Evolutionary conservation across 306 rosid species (phyloP), one percentile per base, ranked within the genome.

Genomic region (Erythrophleum fordii): DNA sequence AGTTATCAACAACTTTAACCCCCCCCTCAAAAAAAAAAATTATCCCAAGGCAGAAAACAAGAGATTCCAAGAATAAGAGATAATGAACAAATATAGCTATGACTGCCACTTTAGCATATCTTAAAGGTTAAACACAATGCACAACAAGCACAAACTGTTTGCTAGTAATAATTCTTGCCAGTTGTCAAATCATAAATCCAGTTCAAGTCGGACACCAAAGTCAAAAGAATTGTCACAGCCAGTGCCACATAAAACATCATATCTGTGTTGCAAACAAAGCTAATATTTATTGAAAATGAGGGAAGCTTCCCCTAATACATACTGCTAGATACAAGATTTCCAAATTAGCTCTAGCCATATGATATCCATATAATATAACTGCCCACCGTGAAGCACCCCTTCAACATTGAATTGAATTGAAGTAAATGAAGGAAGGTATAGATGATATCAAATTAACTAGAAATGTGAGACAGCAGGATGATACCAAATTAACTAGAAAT

Each of bases 41-140:
- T 1, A 31, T 23, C 56, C 74, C 55, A 6, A 46, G 41, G 12
- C 11, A 69, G 39, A 44, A 23, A 69, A 44, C 18, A 69, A 14
- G 12, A 42, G 20, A 23, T 13, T 16, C 25, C 23, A 46, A 14
- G 29, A 8, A 26, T 16, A 45, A 69, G 56, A 31, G 52, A 26
- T 8, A 16, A 16, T 16, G 66, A 60, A 61, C 70, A 58, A 3
- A 42, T 44, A 11, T 31, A 11, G 16, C 52, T 42, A 48, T 75
- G 69, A 59, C n/a, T 75, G 29, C 42, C 37, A 76, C 35, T 45
- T 55, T 12, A 28, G 23, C 66, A 74, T 56, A 60, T 42, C 39
- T 76, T 59, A 25, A 17, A 25, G 11, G 29, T 49, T 5, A n/a
- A 76, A 46, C 72, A 76, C 22, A 31, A 76, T 11, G 46, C 34